Conservation (phyloP, 352 stramenopile genomes). For the Pythium rhizo-oryzae region DNA sequence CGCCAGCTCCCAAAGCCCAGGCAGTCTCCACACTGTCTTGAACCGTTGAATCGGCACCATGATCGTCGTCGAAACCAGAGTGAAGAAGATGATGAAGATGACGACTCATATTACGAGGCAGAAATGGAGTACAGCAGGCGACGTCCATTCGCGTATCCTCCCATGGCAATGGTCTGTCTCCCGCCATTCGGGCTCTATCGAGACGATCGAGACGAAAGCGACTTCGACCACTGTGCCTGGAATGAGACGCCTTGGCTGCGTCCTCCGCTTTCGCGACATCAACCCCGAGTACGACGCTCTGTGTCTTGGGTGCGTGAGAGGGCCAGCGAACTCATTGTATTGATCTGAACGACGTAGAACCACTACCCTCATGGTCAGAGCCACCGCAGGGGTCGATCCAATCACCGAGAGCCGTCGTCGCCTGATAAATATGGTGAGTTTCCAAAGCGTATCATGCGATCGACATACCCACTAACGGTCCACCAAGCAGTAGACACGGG, state of each 20-base stretch:
- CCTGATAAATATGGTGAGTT: no score
- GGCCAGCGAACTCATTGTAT: neutral
- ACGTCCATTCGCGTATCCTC: neutral
- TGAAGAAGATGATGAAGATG: slow-evolving; percentile 20
- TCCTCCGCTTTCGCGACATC: neutral
- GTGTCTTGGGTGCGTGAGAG: neutral
- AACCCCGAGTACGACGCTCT: neutral
- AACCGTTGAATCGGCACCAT: slow-evolving; percentile 1
- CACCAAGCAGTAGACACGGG: neutral
- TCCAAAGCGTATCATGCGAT: no score
- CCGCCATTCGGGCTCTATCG: slow-evolving; percentile 6
- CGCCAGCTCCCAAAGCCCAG: neutral
- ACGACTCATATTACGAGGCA: no score
- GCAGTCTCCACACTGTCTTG: neutral
- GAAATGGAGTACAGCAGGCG: neutral
- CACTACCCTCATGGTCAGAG: no score
- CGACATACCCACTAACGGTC: no score
- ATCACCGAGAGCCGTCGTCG: no score
- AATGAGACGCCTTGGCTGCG: no score
- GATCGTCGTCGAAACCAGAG: slow-evolving; percentile 11
- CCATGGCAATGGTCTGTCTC: slow-evolving; percentile 20
- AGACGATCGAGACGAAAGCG: neutral
- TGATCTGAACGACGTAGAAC: no score
- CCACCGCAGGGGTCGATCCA: no score
- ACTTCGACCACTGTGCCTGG: neutral